Percentiles rank a stretch among this genome's conserved stretches.
Evolutionary conservation across 352 stramenopile species (phyloP).

Genomic region (Phytophthora sp.): DNA sequence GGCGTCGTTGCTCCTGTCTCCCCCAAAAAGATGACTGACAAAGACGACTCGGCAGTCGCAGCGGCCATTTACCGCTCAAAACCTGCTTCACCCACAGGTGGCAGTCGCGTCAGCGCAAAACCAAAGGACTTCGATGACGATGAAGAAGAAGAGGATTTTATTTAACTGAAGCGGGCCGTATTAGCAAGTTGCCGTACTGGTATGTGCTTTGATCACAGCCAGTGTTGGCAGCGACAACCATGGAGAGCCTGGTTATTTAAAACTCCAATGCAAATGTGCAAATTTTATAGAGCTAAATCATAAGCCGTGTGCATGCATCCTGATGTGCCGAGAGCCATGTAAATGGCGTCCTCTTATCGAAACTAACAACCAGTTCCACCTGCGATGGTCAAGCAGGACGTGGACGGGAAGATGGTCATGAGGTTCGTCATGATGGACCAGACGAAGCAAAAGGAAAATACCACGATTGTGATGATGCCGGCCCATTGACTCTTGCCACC

Average conservation of each 20-base stretch:
- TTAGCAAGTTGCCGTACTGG: neutral
- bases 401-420: slow-evolving; percentile 49
- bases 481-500: slow-evolving; percentile 42
- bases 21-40: slow-evolving; percentile 17
- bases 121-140: slow-evolving; percentile 47
- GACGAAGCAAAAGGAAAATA: slow-evolving; percentile 49
- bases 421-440: slow-evolving; percentile 60
- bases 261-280: slow-evolving; percentile 15
- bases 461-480: slow-evolving; percentile 41
- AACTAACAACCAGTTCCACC: slow-evolving; percentile 42
- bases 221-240: neutral
- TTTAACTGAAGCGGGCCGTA: slow-evolving; percentile 44
- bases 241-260: slow-evolving; percentile 16
- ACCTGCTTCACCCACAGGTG: slow-evolving; percentile 19
- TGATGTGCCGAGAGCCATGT: too few relatives aligned
- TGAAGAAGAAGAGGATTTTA: slow-evolving; percentile 70
- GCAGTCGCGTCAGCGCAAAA: slow-evolving; percentile 23
- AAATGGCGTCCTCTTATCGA: too few relatives aligned
- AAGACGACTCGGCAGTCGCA: slow-evolving; percentile 21
- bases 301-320: neutral
- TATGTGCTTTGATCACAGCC: neutral
- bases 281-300: slow-evolving; percentile 26
- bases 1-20: slow-evolving; percentile 9
- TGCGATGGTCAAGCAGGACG: slow-evolving; percentile 46
- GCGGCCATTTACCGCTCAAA: slow-evolving; percentile 30